Conservation (phyloP, 192 early-diverging fungal genomes). For the Powellomyces hirtus region DNA sequence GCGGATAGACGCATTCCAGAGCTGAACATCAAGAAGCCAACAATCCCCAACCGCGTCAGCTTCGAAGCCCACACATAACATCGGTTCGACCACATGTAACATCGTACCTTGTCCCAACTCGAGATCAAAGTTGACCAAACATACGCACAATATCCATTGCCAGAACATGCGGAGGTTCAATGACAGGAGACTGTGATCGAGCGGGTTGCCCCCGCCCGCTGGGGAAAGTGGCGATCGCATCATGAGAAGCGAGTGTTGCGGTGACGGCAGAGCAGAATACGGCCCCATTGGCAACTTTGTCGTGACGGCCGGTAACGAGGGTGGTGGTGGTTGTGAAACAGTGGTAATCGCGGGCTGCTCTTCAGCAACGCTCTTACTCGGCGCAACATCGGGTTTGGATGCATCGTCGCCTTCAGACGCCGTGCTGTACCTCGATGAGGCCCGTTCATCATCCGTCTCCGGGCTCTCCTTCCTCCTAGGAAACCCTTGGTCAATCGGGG, state of each 20-base stretch:
- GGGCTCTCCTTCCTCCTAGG: neutral
- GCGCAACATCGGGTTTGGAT: neutral
- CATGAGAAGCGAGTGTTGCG: conserved; percentile 2
- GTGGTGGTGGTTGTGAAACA: no score
- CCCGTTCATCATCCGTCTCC: neutral
- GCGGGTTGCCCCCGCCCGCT: neutral
- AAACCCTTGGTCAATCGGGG: neutral
- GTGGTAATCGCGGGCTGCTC: no score
- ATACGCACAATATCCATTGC: conserved; percentile 49
- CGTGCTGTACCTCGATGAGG: neutral
- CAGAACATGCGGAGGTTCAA: conserved; percentile 36
- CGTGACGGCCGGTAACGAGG: neutral
- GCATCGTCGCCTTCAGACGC: neutral
- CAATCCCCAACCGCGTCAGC: no score
- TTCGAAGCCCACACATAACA: no score
- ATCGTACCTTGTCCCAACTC: conserved; percentile 50
- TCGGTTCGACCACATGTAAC: no score
- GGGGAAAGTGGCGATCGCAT: conserved; percentile 8
- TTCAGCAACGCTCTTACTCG: neutral
- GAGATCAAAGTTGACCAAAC: conserved; percentile 55
- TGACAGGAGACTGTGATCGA: neutral
- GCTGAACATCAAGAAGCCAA: no score
- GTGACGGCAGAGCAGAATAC: neutral
- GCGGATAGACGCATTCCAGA: conserved; percentile 49
- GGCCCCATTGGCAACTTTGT: neutral